A percentile compares a stretch with the other conserved stretches of the same genome.
Conservation (phyloP, 2,329 filamentous ascomycete genomes). For the Fusarium sp. region DNA sequence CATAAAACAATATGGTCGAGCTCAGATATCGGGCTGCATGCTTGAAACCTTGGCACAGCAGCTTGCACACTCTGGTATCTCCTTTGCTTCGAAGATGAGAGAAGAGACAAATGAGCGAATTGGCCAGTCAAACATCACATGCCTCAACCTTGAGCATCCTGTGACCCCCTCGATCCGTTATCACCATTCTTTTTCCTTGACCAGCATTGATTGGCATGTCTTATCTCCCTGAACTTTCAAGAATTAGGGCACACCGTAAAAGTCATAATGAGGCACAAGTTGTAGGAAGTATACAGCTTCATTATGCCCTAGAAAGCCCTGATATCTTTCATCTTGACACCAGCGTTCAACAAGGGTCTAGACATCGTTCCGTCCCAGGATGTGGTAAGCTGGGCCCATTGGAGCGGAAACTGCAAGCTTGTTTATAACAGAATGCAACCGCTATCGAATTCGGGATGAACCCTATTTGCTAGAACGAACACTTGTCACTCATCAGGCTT, state of each 20-base stretch:
- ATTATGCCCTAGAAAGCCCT: slow-evolving; percentile 12
- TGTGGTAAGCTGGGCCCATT: slow-evolving; percentile 31
- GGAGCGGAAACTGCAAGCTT: slow-evolving; percentile 41
- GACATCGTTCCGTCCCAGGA: slow-evolving; percentile 28
- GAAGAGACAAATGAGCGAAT: slow-evolving; percentile 29
- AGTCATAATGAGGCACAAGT: background rate
- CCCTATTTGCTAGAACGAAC: slow-evolving; percentile 44
- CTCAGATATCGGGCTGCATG: slow-evolving; percentile 19
- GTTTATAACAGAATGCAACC: slow-evolving; percentile 41
- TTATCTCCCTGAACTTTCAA: background rate
- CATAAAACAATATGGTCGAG: slow-evolving; percentile 26
- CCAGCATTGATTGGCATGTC: slow-evolving; percentile 9
- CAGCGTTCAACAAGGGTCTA: slow-evolving; percentile 28
- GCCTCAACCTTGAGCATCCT: slow-evolving; percentile 22
- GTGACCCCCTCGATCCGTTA: slow-evolving; percentile 9
- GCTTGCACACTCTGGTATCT: slow-evolving; percentile 22
- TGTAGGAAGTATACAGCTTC: slow-evolving; percentile 5
- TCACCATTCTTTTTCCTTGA: slow-evolving; percentile 39
- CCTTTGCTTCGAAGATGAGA: slow-evolving; percentile 25
- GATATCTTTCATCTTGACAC: slow-evolving; percentile 25
- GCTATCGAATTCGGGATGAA: slow-evolving; percentile 43
- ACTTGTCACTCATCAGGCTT: slow-evolving; percentile 31
- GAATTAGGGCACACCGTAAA: background rate
- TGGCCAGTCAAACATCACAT: slow-evolving; percentile 24
- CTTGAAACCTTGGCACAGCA: slow-evolving; percentile 21